phyloP scores from a whole-genome alignment of 139 green algal genomes.

The Zygnema circumcarinatum region DNA sequence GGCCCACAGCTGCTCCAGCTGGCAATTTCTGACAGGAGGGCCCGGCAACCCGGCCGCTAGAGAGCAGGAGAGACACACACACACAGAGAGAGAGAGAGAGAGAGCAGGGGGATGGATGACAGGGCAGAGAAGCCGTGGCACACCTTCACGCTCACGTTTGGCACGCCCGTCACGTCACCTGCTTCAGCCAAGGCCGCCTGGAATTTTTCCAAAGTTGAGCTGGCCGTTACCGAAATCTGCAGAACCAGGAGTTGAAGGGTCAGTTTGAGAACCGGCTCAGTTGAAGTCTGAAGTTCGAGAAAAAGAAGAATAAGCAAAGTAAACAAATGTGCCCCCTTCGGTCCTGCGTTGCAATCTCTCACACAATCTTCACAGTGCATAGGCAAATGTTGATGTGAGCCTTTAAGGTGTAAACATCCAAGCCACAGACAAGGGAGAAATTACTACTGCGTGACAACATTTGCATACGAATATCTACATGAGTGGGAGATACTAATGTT shows the following conservation, averaged over 20 bases:
- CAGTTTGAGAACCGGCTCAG: background rate
- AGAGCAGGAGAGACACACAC: background rate
- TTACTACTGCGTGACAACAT: too few relatives aligned
- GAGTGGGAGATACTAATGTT: too few relatives aligned
- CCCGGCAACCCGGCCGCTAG: background rate
- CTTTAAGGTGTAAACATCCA: too few relatives aligned
- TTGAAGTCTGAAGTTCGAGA: background rate
- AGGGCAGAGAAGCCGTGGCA: background rate
- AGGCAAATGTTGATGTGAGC: too few relatives aligned
- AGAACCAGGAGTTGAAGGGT: background rate
- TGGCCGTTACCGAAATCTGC: constrained; percentile 51
- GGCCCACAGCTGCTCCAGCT: background rate
- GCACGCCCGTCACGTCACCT: constrained; percentile 30
- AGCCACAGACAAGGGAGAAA: too few relatives aligned
- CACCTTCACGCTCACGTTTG: constrained; percentile 39
- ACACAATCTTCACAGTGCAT: too few relatives aligned
- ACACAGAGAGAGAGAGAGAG: background rate
- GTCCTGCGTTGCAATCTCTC: too few relatives aligned
- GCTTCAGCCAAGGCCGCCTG: constrained; percentile 53
- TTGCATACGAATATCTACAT: too few relatives aligned
- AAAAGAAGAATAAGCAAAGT: too few relatives aligned
- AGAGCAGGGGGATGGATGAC: background rate
- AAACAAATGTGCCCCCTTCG: too few relatives aligned
- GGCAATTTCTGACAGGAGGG: background rate
- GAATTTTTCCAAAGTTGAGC: constrained; percentile 64